phyloP scores from a whole-genome alignment of 2,329 filamentous ascomycete genomes.

The Penicillium sp. region DNA sequence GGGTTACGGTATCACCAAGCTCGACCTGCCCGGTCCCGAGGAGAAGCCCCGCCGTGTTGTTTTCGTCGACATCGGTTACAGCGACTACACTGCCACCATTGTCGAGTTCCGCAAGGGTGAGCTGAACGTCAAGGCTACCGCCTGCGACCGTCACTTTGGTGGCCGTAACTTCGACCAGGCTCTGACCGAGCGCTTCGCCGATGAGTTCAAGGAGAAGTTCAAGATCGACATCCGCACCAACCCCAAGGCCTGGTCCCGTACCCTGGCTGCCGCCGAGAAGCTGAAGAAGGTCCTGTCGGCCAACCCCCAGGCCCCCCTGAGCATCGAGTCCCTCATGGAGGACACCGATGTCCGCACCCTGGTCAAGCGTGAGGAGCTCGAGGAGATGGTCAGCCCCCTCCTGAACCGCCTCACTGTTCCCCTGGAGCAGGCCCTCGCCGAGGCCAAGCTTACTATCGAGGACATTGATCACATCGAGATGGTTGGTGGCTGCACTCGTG shows the following conservation, averaged over 20 bases:
- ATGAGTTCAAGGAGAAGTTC: slow-evolving; percentile 97
- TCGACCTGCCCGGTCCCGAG: slow-evolving; percentile 84
- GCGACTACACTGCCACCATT: slow-evolving; percentile 91
- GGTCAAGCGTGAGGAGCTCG: slow-evolving; percentile 92
- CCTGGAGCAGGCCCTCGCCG: slow-evolving; percentile 89
- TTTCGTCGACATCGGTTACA: slow-evolving; percentile 95
- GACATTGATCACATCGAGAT: slow-evolving; percentile 95
- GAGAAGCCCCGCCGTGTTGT: slow-evolving; percentile 90
- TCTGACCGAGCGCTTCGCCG: slow-evolving; percentile 89
- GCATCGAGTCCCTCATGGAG: slow-evolving; percentile 98
- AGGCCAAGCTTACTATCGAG: slow-evolving; percentile 86
- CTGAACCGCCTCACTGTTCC: slow-evolving; percentile 74
- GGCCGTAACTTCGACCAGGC: slow-evolving; percentile 97
- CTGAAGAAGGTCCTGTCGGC: slow-evolving; percentile 98
- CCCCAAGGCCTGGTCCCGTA: slow-evolving; percentile 85
- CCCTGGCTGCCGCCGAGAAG: slow-evolving; percentile 90
- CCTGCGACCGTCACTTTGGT: slow-evolving; percentile 95
- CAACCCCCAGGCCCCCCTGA: slow-evolving; percentile 89
- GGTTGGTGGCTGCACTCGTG: slow-evolving; percentile 91
- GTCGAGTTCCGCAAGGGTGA: slow-evolving; percentile 98
- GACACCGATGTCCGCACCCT: slow-evolving; percentile 88
- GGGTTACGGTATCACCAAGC: slow-evolving; percentile 97
- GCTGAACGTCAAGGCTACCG: slow-evolving; percentile 87
- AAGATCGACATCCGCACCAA: slow-evolving; percentile 94
- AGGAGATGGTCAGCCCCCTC: slow-evolving; percentile 85